Conservation (phyloP, 768 basidiomycete genomes). For the Suillus placidus region DNA sequence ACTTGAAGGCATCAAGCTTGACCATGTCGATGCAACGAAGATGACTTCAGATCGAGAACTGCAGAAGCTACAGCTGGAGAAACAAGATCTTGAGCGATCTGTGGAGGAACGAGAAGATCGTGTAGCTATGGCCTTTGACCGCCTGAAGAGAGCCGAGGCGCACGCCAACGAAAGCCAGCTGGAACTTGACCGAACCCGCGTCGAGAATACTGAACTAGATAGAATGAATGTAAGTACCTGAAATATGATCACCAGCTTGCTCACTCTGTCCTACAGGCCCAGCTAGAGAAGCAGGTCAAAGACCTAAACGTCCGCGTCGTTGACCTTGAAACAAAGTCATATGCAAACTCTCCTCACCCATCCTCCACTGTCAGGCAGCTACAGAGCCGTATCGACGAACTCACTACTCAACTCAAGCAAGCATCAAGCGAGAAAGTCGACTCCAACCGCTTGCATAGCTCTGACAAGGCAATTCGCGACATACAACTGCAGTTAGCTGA, state of each 20-base stretch:
- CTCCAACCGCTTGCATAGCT: conserved; percentile 38
- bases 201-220: conserved; percentile 84
- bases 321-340: conserved; percentile 80
- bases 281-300: conserved; percentile 82
- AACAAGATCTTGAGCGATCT: conserved; percentile 78
- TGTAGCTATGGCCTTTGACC: conserved; percentile 68
- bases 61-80: conserved; percentile 75
- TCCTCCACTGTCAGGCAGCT: conserved; percentile 57
- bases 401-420: conserved; percentile 49
- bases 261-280: conserved; percentile 52
- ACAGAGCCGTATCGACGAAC: conserved; percentile 74
- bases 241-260: not conserved
- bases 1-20: conserved; percentile 77
- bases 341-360: conserved; percentile 63
- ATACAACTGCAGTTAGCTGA: conserved; percentile 58
- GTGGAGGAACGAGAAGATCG: conserved; percentile 80
- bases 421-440: conserved; percentile 44
- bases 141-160: conserved; percentile 80
- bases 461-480: conserved; percentile 55
- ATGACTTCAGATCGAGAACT: conserved; percentile 73
- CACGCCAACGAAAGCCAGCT: conserved; percentile 75
- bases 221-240: conserved; percentile 63
- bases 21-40: conserved; percentile 69
- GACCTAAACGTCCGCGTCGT: conserved; percentile 82
- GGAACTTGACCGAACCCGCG: conserved; percentile 73